These are phyloP conservation scores for Colletotrichum eleusines DNA, from an alignment of 2,329 filamentous ascomycete species.

Conservation along the genomic window DNA sequence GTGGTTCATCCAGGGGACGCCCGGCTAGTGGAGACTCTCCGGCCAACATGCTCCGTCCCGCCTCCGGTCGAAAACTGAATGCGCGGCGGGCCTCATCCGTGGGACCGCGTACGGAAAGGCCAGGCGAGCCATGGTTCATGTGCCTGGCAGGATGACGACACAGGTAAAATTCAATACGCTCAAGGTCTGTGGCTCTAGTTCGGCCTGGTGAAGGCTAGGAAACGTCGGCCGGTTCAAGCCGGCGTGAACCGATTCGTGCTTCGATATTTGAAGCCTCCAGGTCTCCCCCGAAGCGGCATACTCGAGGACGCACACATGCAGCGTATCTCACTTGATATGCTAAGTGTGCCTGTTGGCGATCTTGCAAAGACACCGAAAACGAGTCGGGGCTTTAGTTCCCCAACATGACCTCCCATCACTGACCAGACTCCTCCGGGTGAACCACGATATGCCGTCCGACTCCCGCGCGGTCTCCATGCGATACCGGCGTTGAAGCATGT, in stretches of 20 bases:
- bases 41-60: not conserved
- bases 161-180: not conserved
- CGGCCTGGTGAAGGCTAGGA: not conserved
- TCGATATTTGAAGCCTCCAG: not conserved
- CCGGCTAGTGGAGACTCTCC: not conserved
- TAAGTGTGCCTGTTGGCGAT: not conserved
- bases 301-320: not conserved
- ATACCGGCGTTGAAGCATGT: slow-evolving; percentile 43
- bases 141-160: not conserved
- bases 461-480: slow-evolving; percentile 19
- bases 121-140: not conserved
- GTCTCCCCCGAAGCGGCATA: not conserved
- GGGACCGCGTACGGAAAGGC: not conserved
- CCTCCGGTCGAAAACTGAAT: not conserved
- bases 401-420: not conserved
- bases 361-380: not conserved
- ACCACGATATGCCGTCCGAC: slow-evolving; percentile 16
- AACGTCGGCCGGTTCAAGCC: not conserved
- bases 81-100: too few species aligned
- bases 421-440: not conserved
- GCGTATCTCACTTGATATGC: not conserved
- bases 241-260: not conserved
- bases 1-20: too few species aligned
- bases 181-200: not conserved
- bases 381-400: too few species aligned